A percentile compares a stretch with the other conserved stretches of the same genome.
These are phyloP conservation scores for Hemisphaericaspora subhashii DNA, from an alignment of 1,139 yeast species.

Conservation along the genomic window DNA sequence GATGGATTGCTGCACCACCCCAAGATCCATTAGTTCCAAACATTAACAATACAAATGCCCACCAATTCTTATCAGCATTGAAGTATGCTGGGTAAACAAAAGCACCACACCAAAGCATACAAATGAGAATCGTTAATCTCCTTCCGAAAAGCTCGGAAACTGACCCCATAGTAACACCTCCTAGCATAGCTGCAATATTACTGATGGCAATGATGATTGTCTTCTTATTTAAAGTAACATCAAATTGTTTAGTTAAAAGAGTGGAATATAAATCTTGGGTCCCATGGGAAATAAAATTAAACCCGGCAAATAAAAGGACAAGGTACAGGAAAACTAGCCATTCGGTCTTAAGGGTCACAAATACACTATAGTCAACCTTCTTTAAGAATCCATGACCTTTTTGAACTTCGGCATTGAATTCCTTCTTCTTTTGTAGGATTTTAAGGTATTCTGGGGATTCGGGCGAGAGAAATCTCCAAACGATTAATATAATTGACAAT, in stretches of 20 bases:
- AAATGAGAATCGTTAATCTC: slow-evolving; percentile 40
- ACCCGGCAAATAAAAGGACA: slow-evolving; percentile 47
- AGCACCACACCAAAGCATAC: slow-evolving; percentile 32
- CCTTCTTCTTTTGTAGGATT: slow-evolving; percentile 18
- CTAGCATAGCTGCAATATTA: slow-evolving; percentile 51
- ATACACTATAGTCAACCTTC: slow-evolving; percentile 17
- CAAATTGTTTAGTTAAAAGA: slow-evolving; percentile 42
- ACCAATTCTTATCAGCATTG: slow-evolving; percentile 29
- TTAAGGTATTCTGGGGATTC: slow-evolving; percentile 31
- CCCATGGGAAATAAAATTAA: slow-evolving; percentile 56
- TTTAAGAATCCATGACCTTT: slow-evolving; percentile 10
- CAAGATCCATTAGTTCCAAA: slow-evolving; percentile 38
- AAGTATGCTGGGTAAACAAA: slow-evolving; percentile 36
- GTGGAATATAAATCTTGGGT: slow-evolving; percentile 57
- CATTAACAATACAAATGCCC: slow-evolving; percentile 26
- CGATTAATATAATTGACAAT: slow-evolving; percentile 32
- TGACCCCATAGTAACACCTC: slow-evolving; percentile 50
- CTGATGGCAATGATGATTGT: slow-evolving; percentile 50
- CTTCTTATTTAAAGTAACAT: slow-evolving; percentile 30
- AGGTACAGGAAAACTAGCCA: slow-evolving; percentile 47
- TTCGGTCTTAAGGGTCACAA: slow-evolving; percentile 33
- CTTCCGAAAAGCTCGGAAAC: slow-evolving; percentile 47
- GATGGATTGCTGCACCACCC: slow-evolving; percentile 39
- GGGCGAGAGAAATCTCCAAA: slow-evolving; percentile 34
- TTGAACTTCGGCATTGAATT: slow-evolving; percentile 11